Conservation (phyloP, 1,284 basidiomycete genomes). For the Phellinidium pouzarii region DNA sequence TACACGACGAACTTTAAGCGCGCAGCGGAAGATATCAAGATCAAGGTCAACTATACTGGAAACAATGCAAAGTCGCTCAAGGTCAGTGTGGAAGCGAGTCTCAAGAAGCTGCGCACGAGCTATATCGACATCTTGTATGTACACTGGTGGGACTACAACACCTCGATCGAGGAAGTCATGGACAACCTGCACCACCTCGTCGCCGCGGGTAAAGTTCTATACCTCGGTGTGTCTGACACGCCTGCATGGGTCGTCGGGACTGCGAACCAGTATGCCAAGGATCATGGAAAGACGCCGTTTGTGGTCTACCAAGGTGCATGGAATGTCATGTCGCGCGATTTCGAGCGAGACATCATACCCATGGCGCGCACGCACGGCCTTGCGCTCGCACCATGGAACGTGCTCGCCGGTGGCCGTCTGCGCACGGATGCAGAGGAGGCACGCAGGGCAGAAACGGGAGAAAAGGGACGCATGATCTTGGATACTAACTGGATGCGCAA, state of each 20-base stretch:
- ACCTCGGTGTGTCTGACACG: conserved; percentile 28
- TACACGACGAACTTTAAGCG: conserved; percentile 28
- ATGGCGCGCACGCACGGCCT: conserved; percentile 23
- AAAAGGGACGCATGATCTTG: conserved; percentile 17
- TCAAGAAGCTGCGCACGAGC: conserved; percentile 29
- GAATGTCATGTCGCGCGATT: conserved; percentile 26
- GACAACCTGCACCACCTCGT: conserved; percentile 29
- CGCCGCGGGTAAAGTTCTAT: conserved; percentile 35
- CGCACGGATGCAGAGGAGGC: conserved; percentile 16
- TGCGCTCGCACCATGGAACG: conserved; percentile 27
- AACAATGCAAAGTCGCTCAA: conserved; percentile 30
- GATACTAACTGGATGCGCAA: conserved; percentile 17
- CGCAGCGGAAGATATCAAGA: conserved; percentile 19
- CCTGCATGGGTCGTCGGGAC: conserved; percentile 22
- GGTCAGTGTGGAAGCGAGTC: conserved; percentile 27
- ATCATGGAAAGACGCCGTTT: conserved; percentile 29
- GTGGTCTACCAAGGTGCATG: conserved; percentile 30
- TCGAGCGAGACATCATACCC: conserved; percentile 32
- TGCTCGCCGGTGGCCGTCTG: conserved; percentile 24
- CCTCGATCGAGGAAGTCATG: conserved; percentile 18
- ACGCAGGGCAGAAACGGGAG: conserved; percentile 18
- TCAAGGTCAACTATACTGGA: conserved; percentile 29
- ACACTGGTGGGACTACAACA: conserved; percentile 30
- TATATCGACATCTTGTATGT: neutral
- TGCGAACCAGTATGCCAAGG: conserved; percentile 21